phyloP scores from a whole-genome alignment of 192 early-diverging fungal species.

The Coemansia sp. region DNA sequence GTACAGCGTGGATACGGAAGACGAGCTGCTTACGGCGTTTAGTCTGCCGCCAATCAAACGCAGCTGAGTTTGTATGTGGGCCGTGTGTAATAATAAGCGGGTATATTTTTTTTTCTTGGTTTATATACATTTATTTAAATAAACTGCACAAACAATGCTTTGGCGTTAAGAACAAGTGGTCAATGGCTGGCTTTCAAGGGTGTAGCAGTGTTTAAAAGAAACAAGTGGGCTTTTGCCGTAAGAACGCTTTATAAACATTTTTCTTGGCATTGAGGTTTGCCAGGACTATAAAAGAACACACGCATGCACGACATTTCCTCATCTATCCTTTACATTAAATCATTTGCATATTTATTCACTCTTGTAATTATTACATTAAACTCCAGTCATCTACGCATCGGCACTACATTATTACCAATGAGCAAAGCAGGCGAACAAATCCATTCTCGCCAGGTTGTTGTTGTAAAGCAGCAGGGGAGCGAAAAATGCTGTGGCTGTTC shows the following conservation, averaged over 20 bases:
- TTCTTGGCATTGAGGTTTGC: neutral
- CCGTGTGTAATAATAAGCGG: neutral
- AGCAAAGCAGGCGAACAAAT: neutral
- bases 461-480: neutral
- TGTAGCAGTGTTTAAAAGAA: too few relatives aligned
- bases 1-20: conserved; percentile 48
- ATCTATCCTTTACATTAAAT: neutral
- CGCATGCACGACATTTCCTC: neutral
- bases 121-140: too few relatives aligned
- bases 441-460: too few relatives aligned
- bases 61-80: conserved; percentile 2
- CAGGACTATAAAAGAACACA: too few relatives aligned
- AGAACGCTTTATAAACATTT: neutral
- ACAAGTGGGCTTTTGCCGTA: too few relatives aligned
- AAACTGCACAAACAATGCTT: too few relatives aligned
- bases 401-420: neutral
- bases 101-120: neutral
- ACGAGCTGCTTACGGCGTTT: conserved; percentile 34
- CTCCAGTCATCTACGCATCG: neutral
- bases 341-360: neutral
- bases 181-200: too few relatives aligned
- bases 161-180: too few relatives aligned
- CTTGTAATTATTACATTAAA: neutral
- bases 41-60: conserved; percentile 31
- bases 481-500: neutral